A percentile compares a stretch with the other conserved stretches of the same genome.
phyloP scores from a whole-genome alignment of 75 land plant genomes.

The Larix kaempferi region DNA sequence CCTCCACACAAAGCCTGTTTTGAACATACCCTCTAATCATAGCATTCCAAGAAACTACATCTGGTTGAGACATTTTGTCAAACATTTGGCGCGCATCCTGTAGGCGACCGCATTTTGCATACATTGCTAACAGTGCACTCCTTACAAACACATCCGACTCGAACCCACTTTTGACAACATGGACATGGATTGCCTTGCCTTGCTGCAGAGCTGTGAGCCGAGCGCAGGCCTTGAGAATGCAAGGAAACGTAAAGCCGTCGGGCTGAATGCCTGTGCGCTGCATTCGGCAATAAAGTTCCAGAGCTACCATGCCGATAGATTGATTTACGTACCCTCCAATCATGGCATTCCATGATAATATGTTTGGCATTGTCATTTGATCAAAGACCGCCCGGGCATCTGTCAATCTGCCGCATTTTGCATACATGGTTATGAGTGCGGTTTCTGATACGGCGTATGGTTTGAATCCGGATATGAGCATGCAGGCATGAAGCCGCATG shows the following conservation, averaged over 20 bases:
- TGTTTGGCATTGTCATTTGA: not conserved
- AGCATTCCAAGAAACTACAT: slow-evolving; percentile 19
- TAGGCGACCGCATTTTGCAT: not conserved
- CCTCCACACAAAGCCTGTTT: not conserved
- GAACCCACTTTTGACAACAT: slow-evolving; percentile 14
- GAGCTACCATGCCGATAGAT: slow-evolving; percentile 3
- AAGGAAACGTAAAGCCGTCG: slow-evolving; percentile 26
- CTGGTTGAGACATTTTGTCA: slow-evolving; percentile 15
- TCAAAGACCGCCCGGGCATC: slow-evolving; percentile 8
- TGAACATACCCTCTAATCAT: slow-evolving; percentile 12
- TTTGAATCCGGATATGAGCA: too few species aligned
- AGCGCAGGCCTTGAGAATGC: slow-evolving; percentile 29
- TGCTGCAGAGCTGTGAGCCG: slow-evolving; percentile 1
- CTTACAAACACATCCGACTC: slow-evolving; percentile 12
- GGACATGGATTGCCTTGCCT: slow-evolving; percentile 23
- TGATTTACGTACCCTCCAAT: slow-evolving; percentile 15
- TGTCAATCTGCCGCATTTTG: slow-evolving; percentile 7
- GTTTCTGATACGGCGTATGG: too few species aligned
- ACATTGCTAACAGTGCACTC: slow-evolving; percentile 13
- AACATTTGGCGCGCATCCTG: slow-evolving; percentile 14
- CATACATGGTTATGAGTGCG: too few species aligned
- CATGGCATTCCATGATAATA: slow-evolving; percentile 12
- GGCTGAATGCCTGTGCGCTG: not conserved
- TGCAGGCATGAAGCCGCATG: too few species aligned
- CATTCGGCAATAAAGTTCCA: slow-evolving; percentile 17